These are phyloP conservation scores for Globisporangium heterothallicum DNA, from an alignment of 352 stramenopile genomes.

Conservation along the genomic window DNA sequence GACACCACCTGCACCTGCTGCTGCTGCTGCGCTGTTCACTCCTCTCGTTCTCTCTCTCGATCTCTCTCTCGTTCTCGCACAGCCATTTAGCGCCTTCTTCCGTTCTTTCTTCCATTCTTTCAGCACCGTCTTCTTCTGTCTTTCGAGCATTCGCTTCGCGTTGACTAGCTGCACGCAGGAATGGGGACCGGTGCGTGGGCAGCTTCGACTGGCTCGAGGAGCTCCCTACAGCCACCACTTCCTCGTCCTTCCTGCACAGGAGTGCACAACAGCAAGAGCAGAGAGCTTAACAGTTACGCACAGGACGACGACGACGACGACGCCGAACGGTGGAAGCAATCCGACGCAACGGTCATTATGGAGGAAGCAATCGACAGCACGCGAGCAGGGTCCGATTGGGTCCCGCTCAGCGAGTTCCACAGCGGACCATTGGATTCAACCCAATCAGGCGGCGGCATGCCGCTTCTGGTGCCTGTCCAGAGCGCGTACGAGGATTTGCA, in stretches of 20 bases:
- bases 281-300: background rate
- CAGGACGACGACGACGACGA: background rate
- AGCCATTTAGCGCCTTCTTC: too few species aligned
- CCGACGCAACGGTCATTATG: slow-evolving; percentile 14
- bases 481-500: background rate
- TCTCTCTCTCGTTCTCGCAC: too few species aligned
- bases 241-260: background rate
- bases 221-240: too few species aligned
- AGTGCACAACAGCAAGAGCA: background rate
- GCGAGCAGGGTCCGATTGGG: slow-evolving; percentile 6
- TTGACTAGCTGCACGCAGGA: too few species aligned
- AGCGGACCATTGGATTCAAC: slow-evolving; percentile 9
- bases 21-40: too few species aligned
- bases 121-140: too few species aligned
- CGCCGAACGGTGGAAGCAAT: slow-evolving; percentile 3
- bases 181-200: too few species aligned
- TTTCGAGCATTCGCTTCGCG: too few species aligned
- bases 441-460: background rate
- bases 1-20: too few species aligned
- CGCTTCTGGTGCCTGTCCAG: background rate
- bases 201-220: too few species aligned
- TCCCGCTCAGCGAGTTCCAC: slow-evolving; percentile 10
- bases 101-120: too few species aligned
- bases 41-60: too few species aligned
- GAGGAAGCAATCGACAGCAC: slow-evolving; percentile 4